Evolutionary conservation across 2,329 filamentous ascomycete species (phyloP), one percentile per base, ranked within the genome.

Genomic region (Colletotrichum sp.): DNA sequence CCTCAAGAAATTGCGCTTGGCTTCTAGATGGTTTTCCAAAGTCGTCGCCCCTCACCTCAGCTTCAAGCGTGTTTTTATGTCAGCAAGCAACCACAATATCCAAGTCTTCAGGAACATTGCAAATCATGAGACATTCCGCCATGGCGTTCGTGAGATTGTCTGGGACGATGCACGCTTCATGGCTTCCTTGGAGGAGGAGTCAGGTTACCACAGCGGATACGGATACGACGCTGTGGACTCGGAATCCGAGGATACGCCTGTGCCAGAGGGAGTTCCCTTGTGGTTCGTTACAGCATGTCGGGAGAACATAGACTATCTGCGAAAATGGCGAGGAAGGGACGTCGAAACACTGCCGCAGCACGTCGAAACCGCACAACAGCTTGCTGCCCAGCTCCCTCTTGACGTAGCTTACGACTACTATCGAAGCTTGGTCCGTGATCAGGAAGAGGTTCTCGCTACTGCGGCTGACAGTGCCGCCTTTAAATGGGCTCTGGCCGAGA

Each of bases 11-110:
- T 15, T 75, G 18, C 72, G 72, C 1, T 30, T 75, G 26, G 44
- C 68, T 9, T 67, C 32, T 30, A 71, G 52, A 32, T 9, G 10
- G 15, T 22, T 75, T 24, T 13, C 7, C 18, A 18, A 62, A 12
- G 9, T 34, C n/a, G 60, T 67, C 15, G 18, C 2, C 15, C 55
- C 67, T 18, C 36, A 39, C 26, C 44, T 70, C 6, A 34, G 70
- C 6, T 24, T 77, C 26, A 26, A 62, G 44, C 82, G 84, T 32
- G 83, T 86, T 9, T 88, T 85, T 66, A 77, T 88, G 5, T 86
- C 84, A 6, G 81, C 86, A 8, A 87, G 85, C 64, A 81, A 82
- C 5, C 80, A 81, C 26, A 84, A 87, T 68, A 78, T 88, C 9
- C 60, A 82, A 8, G 84, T 85, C 6, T 82, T 85, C 26, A 79